A percentile compares a stretch with the other conserved stretches of the same genome.
Evolutionary conservation across 306 rosid species (phyloP).

Genomic region (Pyrus pyrifolia): DNA sequence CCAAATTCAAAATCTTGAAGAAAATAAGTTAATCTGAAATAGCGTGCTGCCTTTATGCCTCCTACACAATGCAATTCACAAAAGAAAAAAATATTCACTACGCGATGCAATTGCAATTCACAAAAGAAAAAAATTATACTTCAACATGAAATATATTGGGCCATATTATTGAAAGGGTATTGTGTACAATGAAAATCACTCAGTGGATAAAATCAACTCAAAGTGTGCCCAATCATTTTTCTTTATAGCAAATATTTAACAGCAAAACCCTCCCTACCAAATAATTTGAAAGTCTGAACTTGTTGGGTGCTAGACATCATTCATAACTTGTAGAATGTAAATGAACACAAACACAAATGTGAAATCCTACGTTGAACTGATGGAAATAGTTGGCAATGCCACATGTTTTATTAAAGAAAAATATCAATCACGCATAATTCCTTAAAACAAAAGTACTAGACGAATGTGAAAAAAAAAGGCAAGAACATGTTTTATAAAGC

Average conservation of each 20-base stretch:
- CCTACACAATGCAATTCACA: neutral
- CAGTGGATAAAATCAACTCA: neutral
- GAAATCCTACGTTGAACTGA: neutral
- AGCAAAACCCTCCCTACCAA: neutral
- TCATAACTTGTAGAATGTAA: neutral
- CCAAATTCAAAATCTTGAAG: neutral
- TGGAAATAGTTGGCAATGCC: neutral
- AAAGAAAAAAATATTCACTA: neutral
- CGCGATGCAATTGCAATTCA: neutral
- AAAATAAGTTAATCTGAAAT: neutral
- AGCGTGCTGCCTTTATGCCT: neutral
- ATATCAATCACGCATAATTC: neutral
- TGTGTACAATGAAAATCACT: neutral
- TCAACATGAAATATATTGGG: neutral
- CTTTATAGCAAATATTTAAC: neutral
- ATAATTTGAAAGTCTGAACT: neutral
- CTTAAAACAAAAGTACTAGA: too few species aligned
- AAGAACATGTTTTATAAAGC: too few species aligned
- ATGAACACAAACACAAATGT: neutral
- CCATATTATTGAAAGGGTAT: neutral
- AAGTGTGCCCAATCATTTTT: neutral
- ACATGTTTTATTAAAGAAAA: neutral
- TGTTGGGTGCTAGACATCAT: neutral
- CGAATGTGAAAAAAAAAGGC: too few species aligned
- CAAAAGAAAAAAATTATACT: neutral